Percentiles rank a stretch among this genome's conserved stretches.
Evolutionary conservation across 2,329 filamentous ascomycete genomes (phyloP).

Genomic region (Aspergillus quadricinctus): DNA sequence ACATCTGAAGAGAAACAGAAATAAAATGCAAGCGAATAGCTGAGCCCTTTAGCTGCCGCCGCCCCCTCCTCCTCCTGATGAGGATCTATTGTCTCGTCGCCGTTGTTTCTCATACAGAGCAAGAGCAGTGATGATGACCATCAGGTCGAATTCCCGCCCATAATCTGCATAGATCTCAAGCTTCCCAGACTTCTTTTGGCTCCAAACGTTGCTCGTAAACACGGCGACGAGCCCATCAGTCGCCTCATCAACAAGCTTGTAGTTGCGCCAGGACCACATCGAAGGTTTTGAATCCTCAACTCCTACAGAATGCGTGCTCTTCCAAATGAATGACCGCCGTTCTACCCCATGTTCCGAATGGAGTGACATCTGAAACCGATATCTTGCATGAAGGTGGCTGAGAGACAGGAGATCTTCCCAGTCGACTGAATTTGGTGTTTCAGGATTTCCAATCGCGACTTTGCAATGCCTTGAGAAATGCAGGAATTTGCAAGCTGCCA

Average conservation of each 20-base stretch:
- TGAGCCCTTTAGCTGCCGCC: constrained; percentile 2
- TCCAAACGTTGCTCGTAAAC: constrained; percentile 25
- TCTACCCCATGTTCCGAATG: constrained; percentile 1
- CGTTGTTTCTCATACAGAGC: constrained; percentile 22
- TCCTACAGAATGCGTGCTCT: constrained; percentile 27
- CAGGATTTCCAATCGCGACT: constrained; percentile 30
- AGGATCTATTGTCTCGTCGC: constrained; percentile 11
- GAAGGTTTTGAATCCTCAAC: constrained; percentile 20
- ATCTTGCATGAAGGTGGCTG: constrained; percentile 20
- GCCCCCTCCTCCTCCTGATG: constrained; percentile 9
- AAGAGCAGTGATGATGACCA: constrained; percentile 26
- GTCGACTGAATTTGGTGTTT: constrained; percentile 14
- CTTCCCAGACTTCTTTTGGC: constrained; percentile 28
- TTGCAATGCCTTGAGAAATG: constrained; percentile 30
- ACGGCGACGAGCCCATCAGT: constrained; percentile 26
- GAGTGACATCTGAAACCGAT: constrained; percentile 25
- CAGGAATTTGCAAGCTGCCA: constrained; percentile 29
- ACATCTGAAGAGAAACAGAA: background rate
- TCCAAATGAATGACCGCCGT: constrained; percentile 30
- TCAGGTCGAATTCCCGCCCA: constrained; percentile 25
- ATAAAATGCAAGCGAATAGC: background rate
- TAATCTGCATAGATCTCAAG: constrained; percentile 26
- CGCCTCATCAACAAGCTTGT: constrained; percentile 32
- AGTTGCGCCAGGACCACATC: constrained; percentile 21
- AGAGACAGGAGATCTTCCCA: constrained; percentile 30